A percentile compares a stretch with the other conserved stretches of the same genome.
Conservation (phyloP, 2,329 filamentous ascomycete species). For the Phaeophleospora eucalypticola region DNA sequence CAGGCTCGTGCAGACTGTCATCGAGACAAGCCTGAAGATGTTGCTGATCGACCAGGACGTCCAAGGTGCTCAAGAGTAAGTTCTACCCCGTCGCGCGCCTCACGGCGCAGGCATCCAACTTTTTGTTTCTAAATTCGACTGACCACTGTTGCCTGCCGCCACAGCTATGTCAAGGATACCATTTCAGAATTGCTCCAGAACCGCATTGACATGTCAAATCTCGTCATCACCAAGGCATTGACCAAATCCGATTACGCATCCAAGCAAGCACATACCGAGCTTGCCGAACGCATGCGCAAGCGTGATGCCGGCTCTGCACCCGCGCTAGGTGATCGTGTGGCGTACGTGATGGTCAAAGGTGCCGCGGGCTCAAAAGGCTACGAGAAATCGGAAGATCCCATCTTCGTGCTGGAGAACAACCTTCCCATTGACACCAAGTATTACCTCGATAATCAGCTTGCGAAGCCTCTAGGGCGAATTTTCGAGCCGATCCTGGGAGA, state of each 20-base stretch:
- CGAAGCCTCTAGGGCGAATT: conserved; percentile 89
- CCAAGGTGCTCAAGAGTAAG: conserved; percentile 87
- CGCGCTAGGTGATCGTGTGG: conserved; percentile 87
- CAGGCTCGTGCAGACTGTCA: conserved; percentile 89
- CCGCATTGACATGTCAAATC: conserved; percentile 97
- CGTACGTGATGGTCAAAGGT: conserved; percentile 96
- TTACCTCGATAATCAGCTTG: conserved; percentile 96
- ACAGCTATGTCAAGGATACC: conserved; percentile 89
- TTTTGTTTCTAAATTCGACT: conserved; percentile 31
- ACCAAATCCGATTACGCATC: conserved; percentile 84
- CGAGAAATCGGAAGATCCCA: conserved; percentile 93
- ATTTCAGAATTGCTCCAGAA: conserved; percentile 95
- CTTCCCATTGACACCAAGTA: conserved; percentile 97
- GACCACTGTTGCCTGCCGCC: conserved; percentile 25
- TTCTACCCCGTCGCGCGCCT: conserved; percentile 19
- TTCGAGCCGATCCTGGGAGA: conserved; percentile 97
- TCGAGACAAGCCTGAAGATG: conserved; percentile 93
- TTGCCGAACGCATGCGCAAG: conserved; percentile 94
- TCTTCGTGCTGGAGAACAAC: conserved; percentile 96
- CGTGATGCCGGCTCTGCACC: conserved; percentile 93
- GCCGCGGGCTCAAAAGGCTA: conserved; percentile 88
- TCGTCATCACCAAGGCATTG: conserved; percentile 96
- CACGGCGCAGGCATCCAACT: conserved; percentile 3
- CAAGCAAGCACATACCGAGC: conserved; percentile 93
- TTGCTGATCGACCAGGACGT: conserved; percentile 91